A percentile compares a stretch with the other conserved stretches of the same genome.
Evolutionary conservation across 495 filamentous ascomycete species (phyloP).

Genomic region (Penicillium lividum): DNA sequence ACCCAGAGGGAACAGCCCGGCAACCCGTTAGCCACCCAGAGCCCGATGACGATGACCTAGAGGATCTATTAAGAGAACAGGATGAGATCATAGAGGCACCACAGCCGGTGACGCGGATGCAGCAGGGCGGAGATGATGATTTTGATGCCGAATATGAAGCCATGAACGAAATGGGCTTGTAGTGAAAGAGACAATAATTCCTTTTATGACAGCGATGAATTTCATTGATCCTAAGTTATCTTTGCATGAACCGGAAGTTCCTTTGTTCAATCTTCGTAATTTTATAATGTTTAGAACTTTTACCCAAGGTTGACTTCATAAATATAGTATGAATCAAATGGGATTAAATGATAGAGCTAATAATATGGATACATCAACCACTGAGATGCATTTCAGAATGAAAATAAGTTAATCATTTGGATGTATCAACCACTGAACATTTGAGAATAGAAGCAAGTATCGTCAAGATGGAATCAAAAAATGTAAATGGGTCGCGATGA

Average conservation of each 20-base stretch:
- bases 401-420: slow-evolving; percentile 7
- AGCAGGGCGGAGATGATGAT: neutral
- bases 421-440: slow-evolving; percentile 6
- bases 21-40: slow-evolving; percentile 17
- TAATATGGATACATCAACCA: slow-evolving; percentile 12
- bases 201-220: slow-evolving; percentile 1
- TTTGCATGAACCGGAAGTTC: neutral
- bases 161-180: slow-evolving; percentile 35
- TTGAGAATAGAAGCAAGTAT: neutral
- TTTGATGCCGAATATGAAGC: slow-evolving; percentile 38
- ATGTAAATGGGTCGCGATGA: neutral
- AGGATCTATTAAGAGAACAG: slow-evolving; percentile 38
- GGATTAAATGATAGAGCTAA: slow-evolving; percentile 14
- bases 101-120: neutral
- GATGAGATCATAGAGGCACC: slow-evolving; percentile 17
- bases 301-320: neutral
- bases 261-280: slow-evolving; percentile 6
- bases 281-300: neutral
- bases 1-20: slow-evolving; percentile 18
- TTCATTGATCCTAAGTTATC: neutral
- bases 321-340: neutral
- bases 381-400: neutral
- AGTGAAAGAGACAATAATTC: neutral
- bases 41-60: slow-evolving; percentile 27
- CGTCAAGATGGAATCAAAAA: slow-evolving; percentile 8